Evolutionary conservation across 441 rosid genomes (phyloP).

Genomic region (Omphalea diandra): DNA sequence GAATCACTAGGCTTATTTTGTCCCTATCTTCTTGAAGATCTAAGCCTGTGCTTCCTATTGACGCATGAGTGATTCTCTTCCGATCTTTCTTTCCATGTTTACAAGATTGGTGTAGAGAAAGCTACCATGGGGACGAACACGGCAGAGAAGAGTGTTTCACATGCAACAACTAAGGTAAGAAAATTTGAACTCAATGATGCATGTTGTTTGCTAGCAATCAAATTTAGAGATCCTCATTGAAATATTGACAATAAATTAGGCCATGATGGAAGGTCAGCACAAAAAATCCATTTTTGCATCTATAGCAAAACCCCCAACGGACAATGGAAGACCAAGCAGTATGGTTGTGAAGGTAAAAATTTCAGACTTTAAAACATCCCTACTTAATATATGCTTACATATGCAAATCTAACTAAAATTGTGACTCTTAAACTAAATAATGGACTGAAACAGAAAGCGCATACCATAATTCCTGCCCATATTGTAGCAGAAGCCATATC

Average conservation of each 20-base stretch:
- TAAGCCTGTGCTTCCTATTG: background rate
- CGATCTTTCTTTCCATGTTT: constrained; percentile 7
- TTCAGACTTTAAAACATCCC: background rate
- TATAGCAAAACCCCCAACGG: constrained; percentile 37
- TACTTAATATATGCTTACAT: background rate
- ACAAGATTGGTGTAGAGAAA: constrained; percentile 12
- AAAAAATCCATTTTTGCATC: constrained; percentile 42
- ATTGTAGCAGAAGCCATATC: constrained; percentile 77
- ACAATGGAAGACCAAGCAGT: constrained; percentile 59
- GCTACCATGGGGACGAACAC: constrained; percentile 36
- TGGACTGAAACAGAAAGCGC: constrained; percentile 47
- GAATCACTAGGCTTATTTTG: background rate
- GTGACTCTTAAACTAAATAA: too few species aligned
- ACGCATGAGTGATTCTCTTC: constrained; percentile 6
- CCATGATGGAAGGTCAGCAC: constrained; percentile 36
- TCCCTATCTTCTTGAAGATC: background rate
- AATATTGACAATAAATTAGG: constrained; percentile 30
- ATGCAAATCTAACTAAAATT: background rate
- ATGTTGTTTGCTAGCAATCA: background rate
- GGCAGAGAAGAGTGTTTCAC: constrained; percentile 30
- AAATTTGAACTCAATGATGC: background rate
- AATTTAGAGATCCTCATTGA: constrained; percentile 7
- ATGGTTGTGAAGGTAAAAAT: constrained; percentile 60
- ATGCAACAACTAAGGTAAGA: constrained; percentile 41
- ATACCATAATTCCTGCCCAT: constrained; percentile 59